These are phyloP conservation scores for Hericium coralloides DNA, from an alignment of 768 basidiomycete species.

Conservation along the genomic window DNA sequence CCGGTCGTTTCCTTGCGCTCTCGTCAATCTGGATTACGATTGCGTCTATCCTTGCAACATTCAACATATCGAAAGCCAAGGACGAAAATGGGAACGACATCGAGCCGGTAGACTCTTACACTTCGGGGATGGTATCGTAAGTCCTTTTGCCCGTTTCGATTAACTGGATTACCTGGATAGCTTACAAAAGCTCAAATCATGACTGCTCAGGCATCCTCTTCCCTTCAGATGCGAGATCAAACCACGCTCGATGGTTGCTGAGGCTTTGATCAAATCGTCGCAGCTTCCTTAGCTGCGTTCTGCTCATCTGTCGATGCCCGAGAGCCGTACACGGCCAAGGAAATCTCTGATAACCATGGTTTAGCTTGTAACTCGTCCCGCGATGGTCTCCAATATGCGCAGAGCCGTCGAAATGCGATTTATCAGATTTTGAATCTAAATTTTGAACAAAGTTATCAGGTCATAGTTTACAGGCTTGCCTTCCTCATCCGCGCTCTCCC, in stretches of 20 bases:
- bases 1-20: constrained; percentile 15
- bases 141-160: constrained; percentile 9
- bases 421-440: no score
- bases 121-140: constrained; percentile 12
- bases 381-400: no score
- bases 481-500: no score
- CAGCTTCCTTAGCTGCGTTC: no score
- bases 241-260: background rate
- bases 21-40: constrained; percentile 9
- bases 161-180: background rate
- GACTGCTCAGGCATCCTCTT: background rate
- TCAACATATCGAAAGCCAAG: constrained; percentile 9
- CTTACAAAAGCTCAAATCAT: background rate
- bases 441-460: no score
- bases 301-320: no score
- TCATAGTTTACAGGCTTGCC: no score
- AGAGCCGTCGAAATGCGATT: no score
- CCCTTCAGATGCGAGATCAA: background rate
- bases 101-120: constrained; percentile 9
- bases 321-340: no score
- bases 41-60: constrained; percentile 11
- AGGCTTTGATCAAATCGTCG: background rate
- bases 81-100: constrained; percentile 11
- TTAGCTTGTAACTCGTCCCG: no score
- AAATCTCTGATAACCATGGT: no score